Conservation (phyloP, 495 filamentous ascomycete genomes). For the Polyplosphaeria fusca region DNA sequence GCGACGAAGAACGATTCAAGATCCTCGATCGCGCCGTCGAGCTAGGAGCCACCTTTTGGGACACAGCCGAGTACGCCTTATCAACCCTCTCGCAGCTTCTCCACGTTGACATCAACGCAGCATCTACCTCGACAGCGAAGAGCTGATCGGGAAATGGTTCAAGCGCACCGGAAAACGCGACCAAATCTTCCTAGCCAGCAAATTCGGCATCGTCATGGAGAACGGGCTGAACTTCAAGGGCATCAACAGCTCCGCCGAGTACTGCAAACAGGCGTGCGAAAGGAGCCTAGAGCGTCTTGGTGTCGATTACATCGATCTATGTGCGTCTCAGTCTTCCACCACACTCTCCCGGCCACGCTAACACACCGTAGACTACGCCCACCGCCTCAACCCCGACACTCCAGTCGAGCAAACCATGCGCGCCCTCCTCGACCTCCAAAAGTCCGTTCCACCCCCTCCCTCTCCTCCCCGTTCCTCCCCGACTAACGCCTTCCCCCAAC, state of each 20-base stretch:
- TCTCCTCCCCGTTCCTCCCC: neutral
- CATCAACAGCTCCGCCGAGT: constrained; percentile 45
- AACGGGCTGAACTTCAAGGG: constrained; percentile 21
- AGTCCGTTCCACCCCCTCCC: constrained; percentile 32
- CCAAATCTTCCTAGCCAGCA: constrained; percentile 58
- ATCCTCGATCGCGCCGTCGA: constrained; percentile 54
- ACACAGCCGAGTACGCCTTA: constrained; percentile 52
- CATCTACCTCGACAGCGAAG: constrained; percentile 51
- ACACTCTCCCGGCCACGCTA: neutral
- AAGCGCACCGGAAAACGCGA: constrained; percentile 50
- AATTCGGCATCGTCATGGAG: constrained; percentile 49
- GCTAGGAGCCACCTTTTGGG: constrained; percentile 59
- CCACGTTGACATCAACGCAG: constrained; percentile 3
- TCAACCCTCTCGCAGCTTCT: neutral
- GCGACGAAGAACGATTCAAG: constrained; percentile 50
- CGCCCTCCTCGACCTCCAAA: constrained; percentile 52
- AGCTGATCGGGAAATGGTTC: constrained; percentile 58
- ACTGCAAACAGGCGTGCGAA: constrained; percentile 47
- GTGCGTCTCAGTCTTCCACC: constrained; percentile 3
- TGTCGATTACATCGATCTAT: constrained; percentile 49
- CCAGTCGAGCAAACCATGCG: constrained; percentile 64
- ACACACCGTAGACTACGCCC: constrained; percentile 17
- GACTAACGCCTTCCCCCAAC: constrained; percentile 3
- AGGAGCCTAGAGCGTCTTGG: constrained; percentile 46
- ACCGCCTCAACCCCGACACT: constrained; percentile 50